These are phyloP conservation scores for Pistacia integerrima DNA, from an alignment of 345 rosid species.

Conservation along the genomic window DNA sequence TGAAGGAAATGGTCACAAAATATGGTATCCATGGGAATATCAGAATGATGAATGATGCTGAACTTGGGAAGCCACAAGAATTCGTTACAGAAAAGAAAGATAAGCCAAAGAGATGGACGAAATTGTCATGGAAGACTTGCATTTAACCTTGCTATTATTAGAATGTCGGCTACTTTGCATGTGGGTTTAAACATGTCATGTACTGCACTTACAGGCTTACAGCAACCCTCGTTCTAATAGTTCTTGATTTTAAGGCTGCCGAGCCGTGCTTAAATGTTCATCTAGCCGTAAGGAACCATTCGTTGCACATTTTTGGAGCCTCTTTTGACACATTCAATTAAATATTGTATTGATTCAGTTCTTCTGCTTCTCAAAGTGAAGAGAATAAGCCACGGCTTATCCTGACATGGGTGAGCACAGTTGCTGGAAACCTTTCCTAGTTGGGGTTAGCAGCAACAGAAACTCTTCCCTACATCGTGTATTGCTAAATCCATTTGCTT, in stretches of 20 bases:
- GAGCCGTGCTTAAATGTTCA: no score
- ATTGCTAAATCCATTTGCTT: no score
- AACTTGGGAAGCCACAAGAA: background rate
- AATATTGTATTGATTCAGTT: conserved; percentile 12
- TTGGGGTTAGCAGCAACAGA: no score
- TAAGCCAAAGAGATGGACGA: background rate
- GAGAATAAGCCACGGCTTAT: conserved; percentile 39
- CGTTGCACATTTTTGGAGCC: no score
- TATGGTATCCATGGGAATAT: background rate
- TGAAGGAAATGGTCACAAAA: background rate
- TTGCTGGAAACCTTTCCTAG: conserved; percentile 36
- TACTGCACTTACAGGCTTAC: background rate
- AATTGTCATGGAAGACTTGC: background rate
- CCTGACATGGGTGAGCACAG: conserved; percentile 37
- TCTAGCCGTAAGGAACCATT: no score
- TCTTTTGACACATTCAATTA: background rate
- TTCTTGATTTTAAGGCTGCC: no score
- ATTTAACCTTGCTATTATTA: background rate
- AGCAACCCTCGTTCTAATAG: conserved; percentile 2
- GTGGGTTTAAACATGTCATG: conserved; percentile 11
- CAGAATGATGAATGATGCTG: background rate
- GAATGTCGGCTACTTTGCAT: conserved; percentile 7
- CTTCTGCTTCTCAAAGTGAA: conserved; percentile 14
- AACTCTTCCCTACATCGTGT: no score
- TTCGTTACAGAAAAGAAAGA: background rate